Evolutionary conservation across 164 flowering plant species (phyloP).

Genomic region (Stephania yunnanensis): DNA sequence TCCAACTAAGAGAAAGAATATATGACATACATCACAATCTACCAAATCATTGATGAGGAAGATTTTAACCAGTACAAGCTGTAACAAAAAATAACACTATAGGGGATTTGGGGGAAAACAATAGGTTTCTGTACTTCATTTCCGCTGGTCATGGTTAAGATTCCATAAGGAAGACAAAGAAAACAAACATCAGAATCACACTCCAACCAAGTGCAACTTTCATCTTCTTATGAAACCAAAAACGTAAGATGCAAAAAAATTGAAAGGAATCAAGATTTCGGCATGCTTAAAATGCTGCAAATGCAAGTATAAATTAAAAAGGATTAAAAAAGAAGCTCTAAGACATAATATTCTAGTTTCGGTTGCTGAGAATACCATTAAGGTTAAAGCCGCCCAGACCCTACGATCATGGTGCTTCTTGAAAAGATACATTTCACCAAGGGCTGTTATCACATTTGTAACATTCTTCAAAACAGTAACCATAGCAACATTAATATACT

Average conservation of each 20-base stretch:
- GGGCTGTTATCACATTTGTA: slow-evolving; percentile 98
- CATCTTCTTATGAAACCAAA: background rate
- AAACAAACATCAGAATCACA: background rate
- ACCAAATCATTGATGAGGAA: background rate
- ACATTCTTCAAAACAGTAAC: slow-evolving; percentile 97
- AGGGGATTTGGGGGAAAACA: background rate
- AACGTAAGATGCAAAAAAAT: background rate
- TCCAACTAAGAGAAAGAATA: background rate
- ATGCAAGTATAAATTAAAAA: slow-evolving; percentile 9
- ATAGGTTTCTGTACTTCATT: background rate
- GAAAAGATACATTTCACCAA: slow-evolving; percentile 97
- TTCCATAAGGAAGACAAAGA: background rate
- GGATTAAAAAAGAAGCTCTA: background rate
- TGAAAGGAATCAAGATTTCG: background rate
- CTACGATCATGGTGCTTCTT: slow-evolving; percentile 78
- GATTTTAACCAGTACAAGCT: background rate
- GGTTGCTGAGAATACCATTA: slow-evolving; percentile 61
- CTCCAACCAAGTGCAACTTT: background rate
- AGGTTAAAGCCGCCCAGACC: slow-evolving; percentile 93
- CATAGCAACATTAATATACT: slow-evolving; percentile 98
- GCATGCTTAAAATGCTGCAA: background rate
- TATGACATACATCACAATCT: background rate
- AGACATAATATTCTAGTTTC: background rate
- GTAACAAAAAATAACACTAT: background rate
- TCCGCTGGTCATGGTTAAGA: background rate